phyloP scores from a whole-genome alignment of 2,329 filamentous ascomycete genomes.

The Cyanodermella asteris region DNA sequence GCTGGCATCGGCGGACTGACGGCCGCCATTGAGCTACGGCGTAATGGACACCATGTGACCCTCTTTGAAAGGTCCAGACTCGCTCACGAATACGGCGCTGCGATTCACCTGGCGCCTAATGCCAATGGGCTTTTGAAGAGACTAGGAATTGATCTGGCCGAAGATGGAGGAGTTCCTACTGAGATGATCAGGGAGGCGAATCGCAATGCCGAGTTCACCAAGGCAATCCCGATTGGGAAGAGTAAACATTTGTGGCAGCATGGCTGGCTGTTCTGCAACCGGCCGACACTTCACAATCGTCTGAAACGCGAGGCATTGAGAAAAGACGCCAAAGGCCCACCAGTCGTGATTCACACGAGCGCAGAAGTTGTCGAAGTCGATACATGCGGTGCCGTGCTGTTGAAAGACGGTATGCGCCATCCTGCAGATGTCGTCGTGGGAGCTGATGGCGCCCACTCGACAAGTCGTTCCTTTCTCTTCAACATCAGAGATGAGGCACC shows the following conservation, averaged over 20 bases:
- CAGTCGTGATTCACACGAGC: no score
- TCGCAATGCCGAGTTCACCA: constrained; percentile 18
- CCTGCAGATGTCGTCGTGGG: no score
- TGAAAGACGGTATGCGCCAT: no score
- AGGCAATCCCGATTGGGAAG: constrained; percentile 19
- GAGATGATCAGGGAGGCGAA: constrained; percentile 19
- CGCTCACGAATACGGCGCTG: constrained; percentile 9
- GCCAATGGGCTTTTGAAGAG: constrained; percentile 4
- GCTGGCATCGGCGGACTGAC: constrained; percentile 22
- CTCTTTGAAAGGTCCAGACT: constrained; percentile 15
- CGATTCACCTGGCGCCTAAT: constrained; percentile 10
- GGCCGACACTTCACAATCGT: constrained; percentile 16
- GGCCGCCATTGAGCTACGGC: constrained; percentile 20
- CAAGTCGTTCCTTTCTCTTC: no score
- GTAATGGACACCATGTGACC: constrained; percentile 18
- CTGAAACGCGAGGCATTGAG: no score
- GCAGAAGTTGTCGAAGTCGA: no score
- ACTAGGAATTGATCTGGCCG: constrained; percentile 3
- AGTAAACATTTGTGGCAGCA: constrained; percentile 19
- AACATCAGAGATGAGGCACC: no score
- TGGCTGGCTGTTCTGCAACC: constrained; percentile 17
- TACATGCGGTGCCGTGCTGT: no score
- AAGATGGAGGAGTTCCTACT: constrained; percentile 15
- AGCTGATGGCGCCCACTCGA: no score
- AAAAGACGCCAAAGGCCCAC: no score